phyloP scores from a whole-genome alignment of 106 monocot species.

The Acorus gramineus region DNA sequence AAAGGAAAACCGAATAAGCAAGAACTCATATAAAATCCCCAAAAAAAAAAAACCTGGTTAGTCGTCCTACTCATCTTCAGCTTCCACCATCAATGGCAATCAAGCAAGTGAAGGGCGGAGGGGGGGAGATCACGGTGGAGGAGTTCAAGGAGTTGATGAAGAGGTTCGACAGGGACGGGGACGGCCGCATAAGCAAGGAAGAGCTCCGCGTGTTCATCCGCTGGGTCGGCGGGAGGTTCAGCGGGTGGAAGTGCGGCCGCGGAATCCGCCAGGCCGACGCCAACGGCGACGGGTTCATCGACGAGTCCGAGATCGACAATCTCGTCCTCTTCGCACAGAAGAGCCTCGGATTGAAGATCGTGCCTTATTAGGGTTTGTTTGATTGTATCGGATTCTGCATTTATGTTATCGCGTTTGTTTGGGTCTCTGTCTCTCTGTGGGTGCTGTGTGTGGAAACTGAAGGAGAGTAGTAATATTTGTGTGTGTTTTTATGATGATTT shows the following conservation, averaged over 20 bases:
- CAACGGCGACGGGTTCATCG: constrained; percentile 39
- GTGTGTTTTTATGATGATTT: no score
- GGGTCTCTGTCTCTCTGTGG: no score
- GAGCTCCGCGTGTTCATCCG: constrained; percentile 50
- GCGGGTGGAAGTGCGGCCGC: constrained; percentile 36
- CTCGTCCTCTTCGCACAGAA: constrained; percentile 37
- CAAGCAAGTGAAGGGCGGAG: no score
- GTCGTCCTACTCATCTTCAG: no score
- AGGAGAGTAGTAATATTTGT: no score
- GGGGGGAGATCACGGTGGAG: constrained; percentile 42
- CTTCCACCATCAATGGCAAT: no score
- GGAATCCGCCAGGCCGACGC: constrained; percentile 35
- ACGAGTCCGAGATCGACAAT: constrained; percentile 32
- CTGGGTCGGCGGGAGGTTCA: constrained; percentile 30
- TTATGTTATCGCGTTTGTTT: no score
- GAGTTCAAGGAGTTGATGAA: constrained; percentile 66
- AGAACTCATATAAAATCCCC: no score
- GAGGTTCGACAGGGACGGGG: constrained; percentile 46
- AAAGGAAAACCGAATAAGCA: no score
- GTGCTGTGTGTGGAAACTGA: no score
- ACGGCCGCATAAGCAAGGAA: constrained; percentile 58
- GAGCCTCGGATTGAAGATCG: constrained; percentile 39
- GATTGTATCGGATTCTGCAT: no score
- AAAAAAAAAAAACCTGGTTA: no score
- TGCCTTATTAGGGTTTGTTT: constrained; percentile 15